These are phyloP conservation scores for Candida vartiovaarae DNA, from an alignment of 805 yeast genomes.

Conservation along the genomic window DNA sequence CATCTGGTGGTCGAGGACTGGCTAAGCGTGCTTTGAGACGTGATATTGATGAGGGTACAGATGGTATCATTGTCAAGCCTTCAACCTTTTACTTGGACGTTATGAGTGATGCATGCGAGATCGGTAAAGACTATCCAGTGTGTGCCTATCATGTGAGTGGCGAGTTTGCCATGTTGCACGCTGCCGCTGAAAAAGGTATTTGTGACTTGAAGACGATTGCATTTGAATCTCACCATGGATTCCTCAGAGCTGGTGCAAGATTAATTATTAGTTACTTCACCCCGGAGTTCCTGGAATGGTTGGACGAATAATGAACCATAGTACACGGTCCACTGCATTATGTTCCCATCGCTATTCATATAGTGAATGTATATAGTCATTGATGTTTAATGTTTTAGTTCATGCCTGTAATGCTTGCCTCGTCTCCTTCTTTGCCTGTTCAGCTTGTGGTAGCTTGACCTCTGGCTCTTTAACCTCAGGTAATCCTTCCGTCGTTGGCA, in stretches of 20 bases:
- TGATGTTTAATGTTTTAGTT: not conserved
- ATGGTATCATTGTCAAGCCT: slow-evolving; percentile 92
- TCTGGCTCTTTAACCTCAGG: slow-evolving; percentile 15
- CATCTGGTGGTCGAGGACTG: slow-evolving; percentile 86
- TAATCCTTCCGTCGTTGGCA: slow-evolving; percentile 20
- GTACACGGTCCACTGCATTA: no score
- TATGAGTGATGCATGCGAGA: slow-evolving; percentile 77
- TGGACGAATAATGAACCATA: slow-evolving; percentile 30
- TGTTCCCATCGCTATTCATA: not conserved
- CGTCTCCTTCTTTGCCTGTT: slow-evolving; percentile 13
- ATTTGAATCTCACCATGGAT: slow-evolving; percentile 85
- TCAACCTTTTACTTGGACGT: slow-evolving; percentile 92
- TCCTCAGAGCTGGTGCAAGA: slow-evolving; percentile 93
- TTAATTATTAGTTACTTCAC: slow-evolving; percentile 87
- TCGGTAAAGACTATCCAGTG: slow-evolving; percentile 79
- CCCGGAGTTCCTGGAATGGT: slow-evolving; percentile 94
- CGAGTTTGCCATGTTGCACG: slow-evolving; percentile 96
- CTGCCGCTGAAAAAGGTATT: slow-evolving; percentile 94
- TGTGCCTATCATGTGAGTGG: slow-evolving; percentile 97
- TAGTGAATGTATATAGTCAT: not conserved
- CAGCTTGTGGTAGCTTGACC: slow-evolving; percentile 7
- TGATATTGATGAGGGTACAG: slow-evolving; percentile 90
- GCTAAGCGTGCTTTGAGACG: slow-evolving; percentile 87
- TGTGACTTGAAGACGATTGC: slow-evolving; percentile 74
- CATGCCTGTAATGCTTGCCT: slow-evolving; percentile 16